Evolutionary conservation across 129 eudicot genomes (phyloP), one percentile per base, ranked within the genome.

Genomic region (Centaurea solstitialis): DNA sequence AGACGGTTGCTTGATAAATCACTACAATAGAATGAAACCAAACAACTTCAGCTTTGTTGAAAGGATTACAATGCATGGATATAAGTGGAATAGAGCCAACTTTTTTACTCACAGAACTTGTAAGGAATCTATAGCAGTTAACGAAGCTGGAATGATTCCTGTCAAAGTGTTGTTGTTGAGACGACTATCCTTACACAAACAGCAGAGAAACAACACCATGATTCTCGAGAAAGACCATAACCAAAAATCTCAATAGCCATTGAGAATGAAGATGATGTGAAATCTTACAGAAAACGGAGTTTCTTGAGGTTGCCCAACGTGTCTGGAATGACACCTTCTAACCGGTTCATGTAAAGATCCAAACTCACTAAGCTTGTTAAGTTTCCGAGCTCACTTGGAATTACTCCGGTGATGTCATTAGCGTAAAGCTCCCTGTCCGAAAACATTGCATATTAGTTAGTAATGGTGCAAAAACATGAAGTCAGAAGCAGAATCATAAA

Each of bases 121-220:
- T 73, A 93, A 91, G 12, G 82, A 1, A 0, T 0, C 6, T 53
- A 93, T 67, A 20, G 84, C 79, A 24, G 97, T 93, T 76, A 93
- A 87, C 28, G 91, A 85, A 26, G 3, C 10, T 38, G 97, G 96
- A 84, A 93, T 93, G 15, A 35, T 73, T 67, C 92, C 97, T 17
- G 77, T 79, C 90, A 93, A 84, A 75, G 69, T 82, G 89, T 93
- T 93, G 82, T 93, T 86, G 78, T 93, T 93, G 41, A 93, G 98
- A 84, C 98, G 88, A 68, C 98, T 93, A 79, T 77, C 76, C 83
- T 84, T 81, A 81, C 84, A 87, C 43, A 81, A 79, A 86, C 37
- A 47, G 71, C 22, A 80, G 22, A 73, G 30, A 78, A 41, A 57
- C 30, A 70, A 59, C 84, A 70, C n/a, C 67, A 50, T 70, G 20